A percentile compares a stretch with the other conserved stretches of the same genome.
phyloP scores from a whole-genome alignment of 495 filamentous ascomycete species.

The Hypomontagnella monticulosa region DNA sequence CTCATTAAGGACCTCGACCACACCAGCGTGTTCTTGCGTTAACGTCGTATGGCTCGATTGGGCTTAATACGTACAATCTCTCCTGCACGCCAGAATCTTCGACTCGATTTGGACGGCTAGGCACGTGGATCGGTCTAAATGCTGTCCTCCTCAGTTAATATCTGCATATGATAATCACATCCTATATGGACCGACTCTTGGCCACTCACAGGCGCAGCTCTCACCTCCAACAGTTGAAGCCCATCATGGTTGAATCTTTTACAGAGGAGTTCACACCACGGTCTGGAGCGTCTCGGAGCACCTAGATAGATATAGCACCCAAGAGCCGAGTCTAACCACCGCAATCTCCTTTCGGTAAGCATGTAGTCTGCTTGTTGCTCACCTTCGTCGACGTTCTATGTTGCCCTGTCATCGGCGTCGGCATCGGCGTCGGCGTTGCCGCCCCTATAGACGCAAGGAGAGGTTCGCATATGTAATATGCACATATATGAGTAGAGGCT shows the following conservation, averaged over 20 bases:
- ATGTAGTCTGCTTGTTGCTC: slow-evolving; percentile 1
- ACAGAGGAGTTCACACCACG: slow-evolving; percentile 34
- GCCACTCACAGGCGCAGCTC: slow-evolving; percentile 29
- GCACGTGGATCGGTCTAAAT: slow-evolving; percentile 34
- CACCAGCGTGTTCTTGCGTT: slow-evolving; percentile 19
- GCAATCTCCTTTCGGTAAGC: slow-evolving; percentile 2
- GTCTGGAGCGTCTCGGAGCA: background rate
- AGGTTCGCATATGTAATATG: slow-evolving; percentile 17
- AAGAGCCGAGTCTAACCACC: slow-evolving; percentile 40
- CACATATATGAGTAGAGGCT: slow-evolving; percentile 24
- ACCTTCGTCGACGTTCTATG: background rate
- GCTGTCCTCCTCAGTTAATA: slow-evolving; percentile 36
- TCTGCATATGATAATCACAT: slow-evolving; percentile 28
- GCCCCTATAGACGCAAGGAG: slow-evolving; percentile 23
- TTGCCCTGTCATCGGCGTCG: background rate
- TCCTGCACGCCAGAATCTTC: slow-evolving; percentile 17
- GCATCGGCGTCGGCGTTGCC: slow-evolving; percentile 3
- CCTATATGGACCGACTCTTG: slow-evolving; percentile 16
- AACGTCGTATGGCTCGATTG: slow-evolving; percentile 27
- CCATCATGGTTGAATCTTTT: slow-evolving; percentile 30
- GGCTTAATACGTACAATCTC: slow-evolving; percentile 22
- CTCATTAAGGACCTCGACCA: slow-evolving; percentile 27
- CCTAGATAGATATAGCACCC: slow-evolving; percentile 16
- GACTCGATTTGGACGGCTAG: slow-evolving; percentile 32
- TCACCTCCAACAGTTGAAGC: slow-evolving; percentile 25